Conservation (phyloP, 2,329 filamentous ascomycete genomes). For the Colletotrichum shisoi region DNA sequence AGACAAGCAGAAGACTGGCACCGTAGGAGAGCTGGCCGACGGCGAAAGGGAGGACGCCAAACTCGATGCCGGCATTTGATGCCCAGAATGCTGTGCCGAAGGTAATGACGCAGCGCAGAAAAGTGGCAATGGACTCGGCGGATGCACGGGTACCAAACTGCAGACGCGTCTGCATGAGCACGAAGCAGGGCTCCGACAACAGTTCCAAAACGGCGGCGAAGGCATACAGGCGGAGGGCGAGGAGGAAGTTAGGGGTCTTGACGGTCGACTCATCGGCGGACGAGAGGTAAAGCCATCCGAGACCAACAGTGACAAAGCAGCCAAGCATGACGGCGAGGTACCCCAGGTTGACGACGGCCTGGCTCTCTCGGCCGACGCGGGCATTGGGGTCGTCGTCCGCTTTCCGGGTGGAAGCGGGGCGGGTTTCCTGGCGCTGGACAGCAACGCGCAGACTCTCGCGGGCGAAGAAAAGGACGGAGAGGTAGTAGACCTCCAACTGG, state of each 20-base stretch:
- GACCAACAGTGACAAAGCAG: constrained; percentile 65
- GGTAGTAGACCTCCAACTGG: constrained; percentile 91
- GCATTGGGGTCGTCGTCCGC: constrained; percentile 40
- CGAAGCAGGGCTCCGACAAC: constrained; percentile 86
- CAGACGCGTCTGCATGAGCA: constrained; percentile 82
- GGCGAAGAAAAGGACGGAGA: constrained; percentile 93
- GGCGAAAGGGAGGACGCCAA: constrained; percentile 88
- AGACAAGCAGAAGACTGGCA: constrained; percentile 71
- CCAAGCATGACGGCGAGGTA: constrained; percentile 80
- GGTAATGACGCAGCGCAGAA: constrained; percentile 77
- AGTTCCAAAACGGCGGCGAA: constrained; percentile 74
- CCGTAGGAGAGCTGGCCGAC: constrained; percentile 85
- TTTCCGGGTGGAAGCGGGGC: constrained; percentile 39
- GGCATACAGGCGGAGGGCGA: constrained; percentile 64
- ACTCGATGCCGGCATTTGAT: constrained; percentile 57
- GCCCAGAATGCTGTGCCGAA: constrained; percentile 75
- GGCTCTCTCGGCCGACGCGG: constrained; percentile 57
- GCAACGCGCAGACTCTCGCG: constrained; percentile 91
- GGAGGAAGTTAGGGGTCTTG: constrained; percentile 69
- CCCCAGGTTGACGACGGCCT: constrained; percentile 87
- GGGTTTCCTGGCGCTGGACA: constrained; percentile 73
- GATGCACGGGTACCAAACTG: constrained; percentile 80
- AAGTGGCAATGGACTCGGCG: constrained; percentile 83
- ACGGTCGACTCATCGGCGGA: constrained; percentile 58
- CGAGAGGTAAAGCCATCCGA: constrained; percentile 74